Conservation (phyloP, 2,329 filamentous ascomycete species). For the Drechmeria coniospora region DNA sequence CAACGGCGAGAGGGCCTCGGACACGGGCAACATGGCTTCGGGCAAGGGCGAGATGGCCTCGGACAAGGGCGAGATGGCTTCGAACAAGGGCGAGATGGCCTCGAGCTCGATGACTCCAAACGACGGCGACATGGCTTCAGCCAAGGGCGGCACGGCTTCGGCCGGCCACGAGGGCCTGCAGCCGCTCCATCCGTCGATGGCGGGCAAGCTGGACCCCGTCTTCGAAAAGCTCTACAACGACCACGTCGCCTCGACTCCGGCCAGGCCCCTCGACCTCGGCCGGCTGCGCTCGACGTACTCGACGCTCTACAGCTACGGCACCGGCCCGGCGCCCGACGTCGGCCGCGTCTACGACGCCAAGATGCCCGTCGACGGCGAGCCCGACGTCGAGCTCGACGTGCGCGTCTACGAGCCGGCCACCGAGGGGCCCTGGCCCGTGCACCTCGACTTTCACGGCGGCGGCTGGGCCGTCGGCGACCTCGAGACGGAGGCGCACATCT, state of each 20-base stretch:
- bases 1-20: no score
- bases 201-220: conserved; percentile 27
- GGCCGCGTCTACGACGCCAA: conserved; percentile 22
- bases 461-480: conserved; percentile 34
- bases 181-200: conserved; percentile 30
- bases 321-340: conserved; percentile 23
- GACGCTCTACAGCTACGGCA: conserved; percentile 27
- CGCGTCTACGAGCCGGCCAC: conserved; percentile 28
- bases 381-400: conserved; percentile 12
- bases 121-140: conserved; percentile 2
- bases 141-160: no score
- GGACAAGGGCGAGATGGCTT: background rate
- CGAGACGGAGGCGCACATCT: conserved; percentile 32
- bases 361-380: conserved; percentile 16
- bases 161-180: conserved; percentile 30
- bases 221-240: conserved; percentile 33
- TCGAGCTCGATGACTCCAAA: background rate
- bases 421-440: conserved; percentile 27
- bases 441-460: conserved; percentile 33
- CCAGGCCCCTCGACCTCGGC: conserved; percentile 22
- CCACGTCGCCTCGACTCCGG: conserved; percentile 24
- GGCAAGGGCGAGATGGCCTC: no score
- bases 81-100: background rate
- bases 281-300: conserved; percentile 25
- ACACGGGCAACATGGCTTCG: no score